Conservation (phyloP, 768 basidiomycete species). For the Collybiopsis luxurians region DNA sequence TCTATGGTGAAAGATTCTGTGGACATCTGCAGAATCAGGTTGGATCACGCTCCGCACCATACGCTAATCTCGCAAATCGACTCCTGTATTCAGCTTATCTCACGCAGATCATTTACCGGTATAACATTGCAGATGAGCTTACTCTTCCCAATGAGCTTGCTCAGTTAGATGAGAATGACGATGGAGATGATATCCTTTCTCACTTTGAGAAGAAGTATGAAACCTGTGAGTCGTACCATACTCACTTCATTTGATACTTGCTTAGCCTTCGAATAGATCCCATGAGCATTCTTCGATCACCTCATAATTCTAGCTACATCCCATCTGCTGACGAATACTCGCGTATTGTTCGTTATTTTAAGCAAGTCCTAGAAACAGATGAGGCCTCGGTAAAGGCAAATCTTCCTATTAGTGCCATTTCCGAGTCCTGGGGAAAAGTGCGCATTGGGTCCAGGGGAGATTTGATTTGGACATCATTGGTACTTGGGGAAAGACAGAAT, state of each 20-base stretch:
- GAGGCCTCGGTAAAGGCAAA: background rate
- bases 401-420: background rate
- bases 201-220: background rate
- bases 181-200: background rate
- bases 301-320: background rate
- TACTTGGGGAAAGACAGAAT: background rate
- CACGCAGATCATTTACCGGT: background rate
- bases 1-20: background rate
- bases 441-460: background rate
- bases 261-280: background rate
- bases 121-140: background rate
- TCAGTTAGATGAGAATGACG: background rate
- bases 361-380: background rate
- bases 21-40: background rate
- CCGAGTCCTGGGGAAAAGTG: background rate
- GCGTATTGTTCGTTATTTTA: background rate
- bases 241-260: background rate
- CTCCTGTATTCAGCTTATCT: background rate
- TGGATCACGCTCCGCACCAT: background rate
- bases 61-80: background rate
- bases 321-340: background rate
- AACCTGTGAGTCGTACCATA: background rate
- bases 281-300: background rate
- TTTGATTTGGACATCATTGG: background rate
- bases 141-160: background rate